Evolutionary conservation across 495 filamentous ascomycete genomes (phyloP), one percentile per base, ranked within the genome.

Genomic region (Hamigera avellanea): DNA sequence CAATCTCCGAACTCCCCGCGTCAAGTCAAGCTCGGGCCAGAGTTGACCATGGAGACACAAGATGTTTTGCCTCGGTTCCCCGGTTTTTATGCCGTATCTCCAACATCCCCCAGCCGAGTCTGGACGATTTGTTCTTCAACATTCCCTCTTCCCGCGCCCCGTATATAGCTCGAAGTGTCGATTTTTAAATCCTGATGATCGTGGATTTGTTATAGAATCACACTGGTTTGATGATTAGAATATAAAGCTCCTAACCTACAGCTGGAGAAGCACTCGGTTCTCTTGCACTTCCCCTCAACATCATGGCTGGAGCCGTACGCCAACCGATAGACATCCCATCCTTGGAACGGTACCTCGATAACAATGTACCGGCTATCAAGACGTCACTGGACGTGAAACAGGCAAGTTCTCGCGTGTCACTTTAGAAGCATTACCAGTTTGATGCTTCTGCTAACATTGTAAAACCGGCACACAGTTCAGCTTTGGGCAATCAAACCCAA

Each of bases 401-500:
- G 78, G 86, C 85, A 64, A 37, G 64, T 49, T 19, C n/a, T 19
- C 8, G 30, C 18, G 25, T 33, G 29, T 14, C 16, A 33, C 12
- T 23, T 9, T 18, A 27, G n/a, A n/a, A n/a, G n/a, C n/a, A n/a
- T n/a, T n/a, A n/a, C n/a, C n/a, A n/a, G n/a, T n/a, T n/a, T n/a
- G n/a, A n/a, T n/a, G n/a, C n/a, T n/a, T n/a, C n/a, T n/a, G n/a
- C n/a, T n/a, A n/a, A n/a, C n/a, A n/a, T n/a, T n/a, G n/a, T n/a
- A n/a, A n/a, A n/a, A n/a, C n/a, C n/a, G n/a, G n/a, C n/a, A n/a
- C n/a, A 8, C 56, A 95, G 81, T 98, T 95, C 52, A 83, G 86
- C 45, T 98, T 89, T 53, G 91, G 91, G 35, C 91, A 96, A 62
- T 94, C 85, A 31, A 98, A 96, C 54, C 91, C 91, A 19, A 96